These are phyloP conservation scores for Rhodamnia rubescens DNA, from an alignment of 345 rosid species.

Conservation along the genomic window DNA sequence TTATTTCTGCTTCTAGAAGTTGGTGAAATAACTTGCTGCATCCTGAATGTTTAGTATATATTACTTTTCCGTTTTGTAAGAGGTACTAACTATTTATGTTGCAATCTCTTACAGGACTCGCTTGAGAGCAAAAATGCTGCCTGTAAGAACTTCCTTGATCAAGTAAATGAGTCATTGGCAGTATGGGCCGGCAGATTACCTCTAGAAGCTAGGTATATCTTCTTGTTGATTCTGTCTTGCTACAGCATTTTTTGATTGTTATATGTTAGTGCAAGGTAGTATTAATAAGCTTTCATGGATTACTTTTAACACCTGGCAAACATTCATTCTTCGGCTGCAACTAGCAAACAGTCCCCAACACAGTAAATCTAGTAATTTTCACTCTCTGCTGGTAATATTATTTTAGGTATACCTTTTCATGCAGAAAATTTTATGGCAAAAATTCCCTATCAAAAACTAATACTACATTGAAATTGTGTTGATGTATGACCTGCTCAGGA, in stretches of 20 bases:
- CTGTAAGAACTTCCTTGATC: slow-evolving; percentile 47
- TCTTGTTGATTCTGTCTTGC: background rate
- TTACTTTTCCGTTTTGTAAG: background rate
- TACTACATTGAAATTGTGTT: background rate
- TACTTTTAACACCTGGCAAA: background rate
- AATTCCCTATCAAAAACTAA: background rate
- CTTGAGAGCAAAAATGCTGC: slow-evolving; percentile 54
- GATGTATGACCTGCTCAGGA: background rate
- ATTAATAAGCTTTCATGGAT: background rate
- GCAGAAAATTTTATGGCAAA: background rate
- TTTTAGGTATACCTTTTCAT: background rate
- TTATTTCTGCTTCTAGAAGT: background rate
- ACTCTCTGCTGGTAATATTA: background rate
- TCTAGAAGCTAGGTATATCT: slow-evolving; percentile 59
- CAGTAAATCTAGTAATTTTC: background rate
- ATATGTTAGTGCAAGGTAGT: background rate
- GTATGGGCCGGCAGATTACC: slow-evolving; percentile 63
- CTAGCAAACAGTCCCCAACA: background rate
- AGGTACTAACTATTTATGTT: background rate
- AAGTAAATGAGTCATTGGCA: slow-evolving; percentile 54
- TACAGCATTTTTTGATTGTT: background rate
- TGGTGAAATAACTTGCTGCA: background rate
- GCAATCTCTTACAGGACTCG: slow-evolving; percentile 49
- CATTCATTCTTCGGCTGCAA: background rate
- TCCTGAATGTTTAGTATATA: background rate